Conservation (phyloP, 495 filamentous ascomycete genomes). For the Massariosphaeria phaeospora region DNA sequence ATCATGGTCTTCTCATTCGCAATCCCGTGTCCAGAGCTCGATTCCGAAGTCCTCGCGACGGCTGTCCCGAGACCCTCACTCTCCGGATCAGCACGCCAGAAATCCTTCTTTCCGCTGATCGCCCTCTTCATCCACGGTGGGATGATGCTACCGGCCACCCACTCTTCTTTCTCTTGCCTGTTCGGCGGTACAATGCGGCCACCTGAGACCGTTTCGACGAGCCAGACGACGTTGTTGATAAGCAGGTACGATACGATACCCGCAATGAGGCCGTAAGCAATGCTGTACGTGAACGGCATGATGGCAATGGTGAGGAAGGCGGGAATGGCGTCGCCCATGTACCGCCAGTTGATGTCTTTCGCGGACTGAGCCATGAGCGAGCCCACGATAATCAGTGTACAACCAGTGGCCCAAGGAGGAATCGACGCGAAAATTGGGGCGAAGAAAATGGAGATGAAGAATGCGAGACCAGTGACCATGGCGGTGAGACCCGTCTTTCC, state of each 20-base stretch:
- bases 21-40: background rate
- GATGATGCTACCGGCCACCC: constrained; percentile 64
- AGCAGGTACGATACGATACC: constrained; percentile 70
- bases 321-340: constrained; percentile 70
- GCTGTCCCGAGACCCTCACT: constrained; percentile 4
- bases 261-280: constrained; percentile 73
- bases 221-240: constrained; percentile 61
- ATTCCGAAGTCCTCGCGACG: background rate
- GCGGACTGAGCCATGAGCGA: constrained; percentile 72
- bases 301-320: constrained; percentile 74
- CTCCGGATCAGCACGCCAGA: constrained; percentile 47
- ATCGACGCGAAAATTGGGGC: constrained; percentile 82
- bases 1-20: constrained; percentile 2
- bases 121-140: constrained; percentile 63
- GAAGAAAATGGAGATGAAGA: constrained; percentile 83
- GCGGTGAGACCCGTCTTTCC: constrained; percentile 77
- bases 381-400: constrained; percentile 74
- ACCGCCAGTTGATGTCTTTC: constrained; percentile 78
- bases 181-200: constrained; percentile 68
- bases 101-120: constrained; percentile 60
- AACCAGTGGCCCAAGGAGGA: constrained; percentile 78
- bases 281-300: constrained; percentile 85
- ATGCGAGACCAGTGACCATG: constrained; percentile 68
- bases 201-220: constrained; percentile 57
- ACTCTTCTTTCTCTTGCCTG: constrained; percentile 66